Evolutionary conservation across 2,329 filamentous ascomycete genomes (phyloP), one percentile per base, ranked within the genome.

Genomic region (Sporothrix pallida): DNA sequence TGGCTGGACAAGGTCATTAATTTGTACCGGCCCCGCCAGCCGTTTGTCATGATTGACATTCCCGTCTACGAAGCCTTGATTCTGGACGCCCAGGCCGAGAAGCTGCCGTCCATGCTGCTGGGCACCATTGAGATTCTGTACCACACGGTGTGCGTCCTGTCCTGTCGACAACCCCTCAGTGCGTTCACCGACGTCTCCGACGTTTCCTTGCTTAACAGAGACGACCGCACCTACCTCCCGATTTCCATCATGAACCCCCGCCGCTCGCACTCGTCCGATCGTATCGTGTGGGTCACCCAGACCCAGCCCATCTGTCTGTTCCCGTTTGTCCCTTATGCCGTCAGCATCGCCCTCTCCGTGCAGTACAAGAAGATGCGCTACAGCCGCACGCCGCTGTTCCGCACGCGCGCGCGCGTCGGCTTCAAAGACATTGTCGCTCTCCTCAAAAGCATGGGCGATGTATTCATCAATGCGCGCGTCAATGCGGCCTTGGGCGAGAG

Each of bases 331-430:
- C 88, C 89, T 0, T 91, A 91, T 73, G 88, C 87, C 0, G 83
- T 91, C 0, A 89, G 88, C 0, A 83, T 91, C 0, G 87, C 89
- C 0, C 83, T 91, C 0, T 89, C 87, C 65, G 87, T 91, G 0
- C 86, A 87, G 13, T 91, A 91, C 76, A 85, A 88, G 62, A 90
- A 90, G 78, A 89, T 91, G 88, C 84, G 89, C 1, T 87, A 90
- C 76, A 89, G 87, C 73, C 85, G 85, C 13, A 81, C 90, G 0
- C 86, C 88, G 0, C 87, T 89, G 83, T 90, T 89, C 74, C 85
- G 88, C 3, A 83, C 83, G 0, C 82, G 89, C n/a, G 86, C 87
- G 5, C 86, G 87, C 75, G 83, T 82, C 15, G 82, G 86, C 0
- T 90, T 91, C 77, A 83, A 84, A 70, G 84, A 83, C 62, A 87